phyloP scores from a whole-genome alignment of 1,139 yeast genomes.

The Schwanniomyces etchellsii region DNA sequence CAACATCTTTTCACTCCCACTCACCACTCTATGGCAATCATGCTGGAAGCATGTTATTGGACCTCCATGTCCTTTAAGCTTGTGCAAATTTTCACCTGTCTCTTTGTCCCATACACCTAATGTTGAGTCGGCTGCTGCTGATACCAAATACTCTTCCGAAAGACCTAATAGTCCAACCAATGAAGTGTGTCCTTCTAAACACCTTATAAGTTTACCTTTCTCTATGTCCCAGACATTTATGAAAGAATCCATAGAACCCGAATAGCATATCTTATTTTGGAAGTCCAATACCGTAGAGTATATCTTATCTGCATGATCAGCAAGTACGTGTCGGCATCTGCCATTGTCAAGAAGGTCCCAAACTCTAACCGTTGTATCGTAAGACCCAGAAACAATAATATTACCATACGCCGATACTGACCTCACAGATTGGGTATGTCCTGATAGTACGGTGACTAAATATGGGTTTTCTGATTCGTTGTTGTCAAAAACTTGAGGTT shows the following conservation, averaged over 20 bases:
- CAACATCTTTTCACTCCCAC: slow-evolving; percentile 82
- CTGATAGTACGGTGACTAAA: slow-evolving; percentile 68
- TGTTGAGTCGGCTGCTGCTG: slow-evolving; percentile 95
- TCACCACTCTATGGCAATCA: slow-evolving; percentile 75
- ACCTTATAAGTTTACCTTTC: slow-evolving; percentile 60
- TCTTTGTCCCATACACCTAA: slow-evolving; percentile 90
- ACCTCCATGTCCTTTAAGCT: slow-evolving; percentile 76
- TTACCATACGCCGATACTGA: slow-evolving; percentile 86
- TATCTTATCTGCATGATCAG: slow-evolving; percentile 84
- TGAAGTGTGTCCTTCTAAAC: slow-evolving; percentile 81
- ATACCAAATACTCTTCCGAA: slow-evolving; percentile 73
- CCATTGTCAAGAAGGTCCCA: slow-evolving; percentile 80
- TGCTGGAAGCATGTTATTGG: slow-evolving; percentile 95
- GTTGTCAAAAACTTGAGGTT: slow-evolving; percentile 34
- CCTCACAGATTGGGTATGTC: slow-evolving; percentile 85
- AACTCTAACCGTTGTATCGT: slow-evolving; percentile 85
- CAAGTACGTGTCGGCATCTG: slow-evolving; percentile 63
- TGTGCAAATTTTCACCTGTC: slow-evolving; percentile 61
- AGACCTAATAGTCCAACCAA: slow-evolving; percentile 83
- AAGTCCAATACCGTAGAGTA: slow-evolving; percentile 83
- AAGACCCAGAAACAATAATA: slow-evolving; percentile 81
- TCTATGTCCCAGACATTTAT: slow-evolving; percentile 87
- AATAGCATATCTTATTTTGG: slow-evolving; percentile 70
- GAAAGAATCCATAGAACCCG: slow-evolving; percentile 89
- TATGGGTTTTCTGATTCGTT: slow-evolving; percentile 54